Percentiles rank a stretch among this genome's conserved stretches.
Evolutionary conservation across 352 stramenopile genomes (phyloP).

Genomic region (Phytopythium aichiense): DNA sequence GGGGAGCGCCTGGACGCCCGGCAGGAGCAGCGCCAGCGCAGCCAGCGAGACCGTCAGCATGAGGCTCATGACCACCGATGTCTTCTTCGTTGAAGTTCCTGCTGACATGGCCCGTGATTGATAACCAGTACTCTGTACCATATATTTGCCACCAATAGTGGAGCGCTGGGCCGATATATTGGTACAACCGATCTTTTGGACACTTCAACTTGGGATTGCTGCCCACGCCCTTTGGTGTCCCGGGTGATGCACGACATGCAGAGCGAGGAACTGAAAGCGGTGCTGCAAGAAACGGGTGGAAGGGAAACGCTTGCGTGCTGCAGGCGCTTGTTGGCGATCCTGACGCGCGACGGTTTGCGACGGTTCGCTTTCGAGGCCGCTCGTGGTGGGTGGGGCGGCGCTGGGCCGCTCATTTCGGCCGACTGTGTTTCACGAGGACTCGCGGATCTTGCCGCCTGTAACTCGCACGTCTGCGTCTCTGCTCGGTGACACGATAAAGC

Average conservation of each 20-base stretch:
- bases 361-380: not conserved
- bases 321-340: not conserved
- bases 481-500: too few relatives aligned
- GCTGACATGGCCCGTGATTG: too few relatives aligned
- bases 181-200: slow-evolving; percentile 2
- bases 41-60: not conserved
- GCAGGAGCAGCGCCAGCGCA: slow-evolving; percentile 15
- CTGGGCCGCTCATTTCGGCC: not conserved
- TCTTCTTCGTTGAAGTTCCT: slow-evolving; percentile 11
- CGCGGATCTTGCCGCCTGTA: not conserved
- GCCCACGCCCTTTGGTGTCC: not conserved
- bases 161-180: not conserved
- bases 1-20: not conserved
- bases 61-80: not conserved
- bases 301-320: not conserved
- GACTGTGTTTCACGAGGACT: not conserved
- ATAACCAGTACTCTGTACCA: slow-evolving; percentile 14
- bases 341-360: not conserved
- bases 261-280: not conserved
- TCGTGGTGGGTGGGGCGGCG: not conserved
- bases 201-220: not conserved
- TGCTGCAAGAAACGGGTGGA: not conserved
- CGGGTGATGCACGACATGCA: not conserved
- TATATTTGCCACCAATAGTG: not conserved
- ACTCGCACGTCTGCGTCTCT: not conserved